These are phyloP conservation scores for Cutaneotrichosporon arboriforme DNA, from an alignment of 1,284 basidiomycete genomes.

Conservation along the genomic window DNA sequence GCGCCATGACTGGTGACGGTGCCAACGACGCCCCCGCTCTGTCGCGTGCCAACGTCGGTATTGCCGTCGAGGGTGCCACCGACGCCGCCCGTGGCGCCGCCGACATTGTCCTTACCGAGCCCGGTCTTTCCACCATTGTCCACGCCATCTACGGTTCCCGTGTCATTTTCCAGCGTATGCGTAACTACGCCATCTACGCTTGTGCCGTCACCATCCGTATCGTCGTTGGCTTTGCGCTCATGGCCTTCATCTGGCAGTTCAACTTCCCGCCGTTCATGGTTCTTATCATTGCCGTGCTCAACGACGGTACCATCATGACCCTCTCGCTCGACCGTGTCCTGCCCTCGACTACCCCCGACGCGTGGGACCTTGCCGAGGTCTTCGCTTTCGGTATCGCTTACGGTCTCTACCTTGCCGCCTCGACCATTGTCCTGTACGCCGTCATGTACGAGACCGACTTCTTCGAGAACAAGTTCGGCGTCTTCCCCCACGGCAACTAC, in stretches of 20 bases:
- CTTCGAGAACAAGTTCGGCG: constrained; percentile 83
- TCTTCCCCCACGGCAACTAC: constrained; percentile 49
- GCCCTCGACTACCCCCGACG: constrained; percentile 84
- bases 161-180: constrained; percentile 96
- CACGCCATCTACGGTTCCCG: constrained; percentile 93
- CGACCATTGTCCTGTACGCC: constrained; percentile 76
- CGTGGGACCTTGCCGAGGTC: constrained; percentile 94
- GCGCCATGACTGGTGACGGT: constrained; percentile 94
- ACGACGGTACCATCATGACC: constrained; percentile 99
- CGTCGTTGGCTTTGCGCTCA: constrained; percentile 91
- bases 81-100: constrained; percentile 92
- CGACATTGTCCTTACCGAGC: constrained; percentile 91
- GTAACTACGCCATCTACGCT: constrained; percentile 93
- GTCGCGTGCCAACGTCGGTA: constrained; percentile 92
- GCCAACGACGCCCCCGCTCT: constrained; percentile 93
- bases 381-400: constrained; percentile 93
- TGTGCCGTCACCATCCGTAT: constrained; percentile 97
- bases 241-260: constrained; percentile 92
- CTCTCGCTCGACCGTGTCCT: constrained; percentile 94
- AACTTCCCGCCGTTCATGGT: constrained; percentile 99
- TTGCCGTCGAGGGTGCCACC: constrained; percentile 93
- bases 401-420: constrained; percentile 84
- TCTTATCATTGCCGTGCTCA: constrained; percentile 91
- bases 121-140: constrained; percentile 92
- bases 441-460: constrained; percentile 82